These are phyloP conservation scores for Leucosporidium scottii DNA, from an alignment of 768 basidiomycete species.

Conservation along the genomic window DNA sequence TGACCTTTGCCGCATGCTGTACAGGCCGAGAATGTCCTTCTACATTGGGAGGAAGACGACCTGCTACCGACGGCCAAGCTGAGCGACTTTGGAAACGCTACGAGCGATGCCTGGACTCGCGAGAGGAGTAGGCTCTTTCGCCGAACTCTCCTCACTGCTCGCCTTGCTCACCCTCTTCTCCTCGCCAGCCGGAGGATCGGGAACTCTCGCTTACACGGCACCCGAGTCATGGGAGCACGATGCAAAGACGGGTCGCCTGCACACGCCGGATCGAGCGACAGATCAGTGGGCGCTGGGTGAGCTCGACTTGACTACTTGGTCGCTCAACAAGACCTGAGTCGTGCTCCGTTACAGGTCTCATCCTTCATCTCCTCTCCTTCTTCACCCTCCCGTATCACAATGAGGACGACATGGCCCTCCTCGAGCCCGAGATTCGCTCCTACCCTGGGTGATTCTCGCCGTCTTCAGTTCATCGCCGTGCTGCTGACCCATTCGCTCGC, in stretches of 20 bases:
- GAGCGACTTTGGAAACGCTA: constrained; percentile 43
- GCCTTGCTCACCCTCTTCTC: background rate
- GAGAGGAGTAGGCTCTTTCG: constrained; percentile 36
- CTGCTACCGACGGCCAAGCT: constrained; percentile 42
- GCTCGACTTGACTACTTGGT: background rate
- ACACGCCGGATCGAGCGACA: constrained; percentile 41
- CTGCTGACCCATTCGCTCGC: background rate
- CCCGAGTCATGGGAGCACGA: constrained; percentile 18
- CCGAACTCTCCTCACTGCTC: background rate
- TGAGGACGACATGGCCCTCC: constrained; percentile 38
- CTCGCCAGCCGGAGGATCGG: constrained; percentile 21
- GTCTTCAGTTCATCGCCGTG: too few species aligned
- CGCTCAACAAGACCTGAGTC: too few species aligned
- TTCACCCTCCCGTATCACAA: constrained; percentile 43
- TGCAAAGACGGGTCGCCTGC: constrained; percentile 3
- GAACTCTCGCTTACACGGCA: constrained; percentile 24
- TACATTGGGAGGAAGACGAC: constrained; percentile 30
- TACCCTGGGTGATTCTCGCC: constrained; percentile 44
- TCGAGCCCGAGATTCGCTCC: constrained; percentile 39
- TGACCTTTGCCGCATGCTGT: background rate
- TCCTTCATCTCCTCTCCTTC: constrained; percentile 45
- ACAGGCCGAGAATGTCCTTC: constrained; percentile 32
- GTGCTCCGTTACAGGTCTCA: constrained; percentile 37
- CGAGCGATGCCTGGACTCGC: constrained; percentile 36
- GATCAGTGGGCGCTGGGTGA: constrained; percentile 45